Base-by-base conservation (phyloP, 257 asterid species). In the Orobanche coerulescens region DNA sequence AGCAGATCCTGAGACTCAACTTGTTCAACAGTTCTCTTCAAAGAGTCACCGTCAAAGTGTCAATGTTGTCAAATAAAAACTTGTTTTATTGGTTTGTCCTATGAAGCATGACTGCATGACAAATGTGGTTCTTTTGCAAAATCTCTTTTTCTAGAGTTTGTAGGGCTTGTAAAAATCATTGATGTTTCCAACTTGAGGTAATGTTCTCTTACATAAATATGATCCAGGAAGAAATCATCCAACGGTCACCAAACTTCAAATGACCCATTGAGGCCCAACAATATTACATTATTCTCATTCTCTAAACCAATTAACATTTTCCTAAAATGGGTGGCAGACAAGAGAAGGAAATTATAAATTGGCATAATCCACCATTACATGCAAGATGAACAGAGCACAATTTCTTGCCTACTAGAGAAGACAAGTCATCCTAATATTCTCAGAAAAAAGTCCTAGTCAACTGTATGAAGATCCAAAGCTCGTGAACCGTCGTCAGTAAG, bases 261-360 rank as follows among this genome's bases (percentile, higher is more conserved):
- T 39, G 22, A 55, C 49, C 20, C 62, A 28, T n/a, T 57, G 19
- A 23, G 34, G 16, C 18, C 44, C 62, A 48, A 22, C 23, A 23
- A 19, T 20, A 47, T 43, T 55, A 50, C 58, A 71, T 25, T 42
- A 61, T 19, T 66, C 10, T 19, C 73, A 54, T 55, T 54, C 43
- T 13, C 18, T 20, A 44, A 20, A 55, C 64, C 15, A 31, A 44
- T 34, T 20, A 14, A 55, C 20, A 15, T 63, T 20, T 50, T 57
- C 19, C 20, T 33, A 54, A 43, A 40, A 7, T 53, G 30, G 13
- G 34, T 52, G 36, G 30, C 50, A 20, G 34, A 6, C 25, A 24
- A 9, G 47, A 20, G 39, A 20, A 23, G n/a, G 26, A 5, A 24
- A 4, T 7, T 8, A 51, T 36, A 25, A 36, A 47, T 46, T 16